A percentile compares a stretch with the other conserved stretches of the same genome.
These are phyloP conservation scores for Jackrogersella multiformis DNA, from an alignment of 495 filamentous ascomycete genomes.

Conservation along the genomic window DNA sequence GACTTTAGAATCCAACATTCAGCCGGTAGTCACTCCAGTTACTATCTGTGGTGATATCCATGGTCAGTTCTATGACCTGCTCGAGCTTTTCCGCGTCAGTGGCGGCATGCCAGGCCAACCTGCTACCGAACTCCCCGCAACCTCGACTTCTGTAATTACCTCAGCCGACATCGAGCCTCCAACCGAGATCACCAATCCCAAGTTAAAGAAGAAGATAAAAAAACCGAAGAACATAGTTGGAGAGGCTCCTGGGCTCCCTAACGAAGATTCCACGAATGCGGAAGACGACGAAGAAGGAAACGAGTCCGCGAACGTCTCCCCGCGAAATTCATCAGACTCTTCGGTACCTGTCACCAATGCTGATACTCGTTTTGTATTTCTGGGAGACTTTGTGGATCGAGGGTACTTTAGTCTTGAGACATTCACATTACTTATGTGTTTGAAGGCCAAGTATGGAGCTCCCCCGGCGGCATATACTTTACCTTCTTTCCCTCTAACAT, in stretches of 20 bases:
- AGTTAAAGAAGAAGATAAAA: constrained; percentile 80
- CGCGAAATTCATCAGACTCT: constrained; percentile 52
- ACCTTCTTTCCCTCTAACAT: constrained; percentile 31
- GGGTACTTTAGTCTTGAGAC: constrained; percentile 98
- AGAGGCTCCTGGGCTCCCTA: constrained; percentile 40
- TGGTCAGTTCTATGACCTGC: constrained; percentile 97
- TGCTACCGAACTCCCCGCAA: constrained; percentile 69
- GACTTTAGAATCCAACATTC: constrained; percentile 93
- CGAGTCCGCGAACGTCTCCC: constrained; percentile 51
- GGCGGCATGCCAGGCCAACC: constrained; percentile 92
- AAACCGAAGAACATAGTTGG: constrained; percentile 51
- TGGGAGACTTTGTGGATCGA: constrained; percentile 97
- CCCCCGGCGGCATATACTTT: not conserved
- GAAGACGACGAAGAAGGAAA: constrained; percentile 63
- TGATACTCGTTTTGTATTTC: constrained; percentile 89
- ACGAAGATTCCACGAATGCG: constrained; percentile 51
- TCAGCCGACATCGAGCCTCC: constrained; percentile 90
- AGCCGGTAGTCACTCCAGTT: constrained; percentile 94
- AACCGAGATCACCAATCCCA: constrained; percentile 83
- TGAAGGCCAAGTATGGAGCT: constrained; percentile 87
- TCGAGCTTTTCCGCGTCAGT: constrained; percentile 95
- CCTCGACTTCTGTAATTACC: constrained; percentile 72
- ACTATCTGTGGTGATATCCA: constrained; percentile 99
- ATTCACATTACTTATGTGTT: constrained; percentile 91
- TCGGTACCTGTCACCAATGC: constrained; percentile 63